phyloP scores from a whole-genome alignment of 345 rosid species.

The Gossypium turneri region DNA sequence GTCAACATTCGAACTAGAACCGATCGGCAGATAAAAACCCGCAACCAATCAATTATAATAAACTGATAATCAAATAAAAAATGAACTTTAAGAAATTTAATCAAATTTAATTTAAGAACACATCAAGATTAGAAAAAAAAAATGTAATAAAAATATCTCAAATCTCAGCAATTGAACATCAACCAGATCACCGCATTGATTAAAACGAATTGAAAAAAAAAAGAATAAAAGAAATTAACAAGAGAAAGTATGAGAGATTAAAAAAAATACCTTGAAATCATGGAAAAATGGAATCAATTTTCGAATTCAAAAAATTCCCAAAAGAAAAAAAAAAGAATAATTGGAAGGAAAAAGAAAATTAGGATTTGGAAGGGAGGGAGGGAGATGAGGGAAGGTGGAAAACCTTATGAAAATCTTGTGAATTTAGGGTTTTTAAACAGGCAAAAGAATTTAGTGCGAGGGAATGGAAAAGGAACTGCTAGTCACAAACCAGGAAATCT shows the following conservation, averaged over 20 bases:
- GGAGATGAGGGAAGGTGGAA: neutral
- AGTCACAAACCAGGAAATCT: neutral
- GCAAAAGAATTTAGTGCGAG: neutral
- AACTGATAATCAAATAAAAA: neutral
- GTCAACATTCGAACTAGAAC: neutral
- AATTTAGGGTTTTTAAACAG: constrained; percentile 22
- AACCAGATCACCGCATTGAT: neutral
- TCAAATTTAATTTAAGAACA: neutral
- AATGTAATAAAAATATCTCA: neutral
- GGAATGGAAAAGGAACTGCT: neutral
- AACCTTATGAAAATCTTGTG: neutral
- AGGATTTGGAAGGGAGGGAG: neutral
- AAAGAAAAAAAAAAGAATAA: neutral
- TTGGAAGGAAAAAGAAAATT: neutral
- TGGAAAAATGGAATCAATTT: neutral
- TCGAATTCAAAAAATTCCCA: neutral
- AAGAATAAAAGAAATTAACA: neutral
- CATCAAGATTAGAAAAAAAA: neutral
- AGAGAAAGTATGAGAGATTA: neutral
- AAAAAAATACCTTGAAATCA: neutral
- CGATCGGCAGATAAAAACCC: neutral
- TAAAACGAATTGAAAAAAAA: neutral
- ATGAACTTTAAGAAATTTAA: neutral
- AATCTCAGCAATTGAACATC: neutral
- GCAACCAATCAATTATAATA: neutral